Evolutionary conservation across 2,329 filamentous ascomycete species (phyloP).

Genomic region (Bipolaris bicolor): DNA sequence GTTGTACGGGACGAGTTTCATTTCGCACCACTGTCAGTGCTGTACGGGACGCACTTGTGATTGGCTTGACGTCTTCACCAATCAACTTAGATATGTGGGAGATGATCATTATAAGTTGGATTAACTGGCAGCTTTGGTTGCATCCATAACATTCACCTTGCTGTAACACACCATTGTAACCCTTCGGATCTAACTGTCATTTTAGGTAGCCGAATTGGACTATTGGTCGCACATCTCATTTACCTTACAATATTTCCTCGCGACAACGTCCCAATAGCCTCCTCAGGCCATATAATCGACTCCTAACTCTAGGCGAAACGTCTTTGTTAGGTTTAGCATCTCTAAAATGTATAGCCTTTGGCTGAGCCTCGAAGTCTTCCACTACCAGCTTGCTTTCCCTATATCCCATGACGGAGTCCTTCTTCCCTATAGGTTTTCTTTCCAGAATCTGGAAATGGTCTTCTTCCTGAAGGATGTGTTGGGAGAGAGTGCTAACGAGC

Average conservation of each 20-base stretch:
- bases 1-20: background rate
- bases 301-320: background rate
- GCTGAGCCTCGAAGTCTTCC: background rate
- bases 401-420: background rate
- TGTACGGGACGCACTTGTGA: background rate
- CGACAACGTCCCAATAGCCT: background rate
- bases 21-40: too few relatives aligned
- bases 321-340: background rate
- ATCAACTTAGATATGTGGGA: too few relatives aligned
- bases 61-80: background rate
- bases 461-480: background rate
- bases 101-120: too few relatives aligned
- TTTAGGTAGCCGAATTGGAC: too few relatives aligned
- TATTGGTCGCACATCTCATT: too few relatives aligned
- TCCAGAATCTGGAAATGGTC: background rate
- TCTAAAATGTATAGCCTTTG: background rate
- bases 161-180: too few relatives aligned
- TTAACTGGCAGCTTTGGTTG: too few relatives aligned
- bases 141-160: too few relatives aligned
- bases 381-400: background rate
- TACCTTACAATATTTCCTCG: background rate
- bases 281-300: background rate
- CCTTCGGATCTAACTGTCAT: too few relatives aligned
- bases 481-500: conserved; percentile 1
- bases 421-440: background rate